Base-by-base conservation (phyloP, 768 basidiomycete genomes). In the Trametes elegans region DNA sequence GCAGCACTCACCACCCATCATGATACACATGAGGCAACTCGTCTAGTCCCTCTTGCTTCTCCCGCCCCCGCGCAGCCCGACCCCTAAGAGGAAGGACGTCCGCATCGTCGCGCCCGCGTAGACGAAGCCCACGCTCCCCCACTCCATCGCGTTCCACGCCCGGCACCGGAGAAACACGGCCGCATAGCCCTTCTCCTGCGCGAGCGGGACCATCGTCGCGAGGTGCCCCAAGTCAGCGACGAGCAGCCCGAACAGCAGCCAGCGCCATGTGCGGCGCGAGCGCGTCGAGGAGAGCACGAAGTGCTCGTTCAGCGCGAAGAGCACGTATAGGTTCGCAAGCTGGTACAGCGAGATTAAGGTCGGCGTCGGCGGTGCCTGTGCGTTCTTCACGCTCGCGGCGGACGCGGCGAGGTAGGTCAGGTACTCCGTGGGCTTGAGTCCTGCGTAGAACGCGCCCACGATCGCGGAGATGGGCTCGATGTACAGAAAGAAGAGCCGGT, bases 61-160 rank as follows among this genome's bases (percentile, higher is more conserved):
- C 29, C 41, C 5, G 16, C 7, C 3, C n/a, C 26, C 35, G 2
- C 29, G 24, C 6, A 72, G 36, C 18, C 77, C 76, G 18, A 75
- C 18, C 7, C 73, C 74, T 38, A 62, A 36, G 40, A 75, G 60
- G 59, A 80, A 80, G 21, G 70, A 69, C 34, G 73, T 70, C 54
- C 78, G 65, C 72, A 75, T 72, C 3, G 65, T 65, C 32, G 78
- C 79, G 1, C 79, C 79, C 10, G 70, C 42, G 51, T 79, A 80
- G 7, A 80, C 79, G 41, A 80, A 79, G 11, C 77, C 79, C n/a
- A 80, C 73, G 41, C 78, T 79, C 0, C 80, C 78, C 77, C 76
- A 80, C 21, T 70, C 68, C 79, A 80, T 79, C 47, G 76, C 77
- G 58, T 78, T 79, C 79, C 78, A 80, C 34, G 69, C 70, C 73